Evolutionary conservation across 2,329 filamentous ascomycete species (phyloP).

Genomic region (Pezicula neosporulosa): DNA sequence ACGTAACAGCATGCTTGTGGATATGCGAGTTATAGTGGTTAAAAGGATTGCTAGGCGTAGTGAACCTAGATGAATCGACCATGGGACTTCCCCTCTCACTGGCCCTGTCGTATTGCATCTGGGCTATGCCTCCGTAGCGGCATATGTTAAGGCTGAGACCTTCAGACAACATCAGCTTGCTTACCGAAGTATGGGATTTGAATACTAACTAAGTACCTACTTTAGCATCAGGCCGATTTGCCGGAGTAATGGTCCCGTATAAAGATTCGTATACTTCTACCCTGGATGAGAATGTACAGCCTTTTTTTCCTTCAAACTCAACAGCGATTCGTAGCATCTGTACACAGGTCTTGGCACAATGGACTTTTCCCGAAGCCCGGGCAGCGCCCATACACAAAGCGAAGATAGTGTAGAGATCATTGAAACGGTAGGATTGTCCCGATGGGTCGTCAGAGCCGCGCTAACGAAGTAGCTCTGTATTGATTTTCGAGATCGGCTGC

Average conservation of each 20-base stretch:
- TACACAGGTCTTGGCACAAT: background rate
- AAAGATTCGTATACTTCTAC: background rate
- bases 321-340: background rate
- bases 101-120: background rate
- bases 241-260: background rate
- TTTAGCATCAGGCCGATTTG: background rate
- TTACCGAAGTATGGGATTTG: background rate
- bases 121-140: background rate
- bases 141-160: background rate
- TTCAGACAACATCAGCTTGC: background rate
- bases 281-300: background rate
- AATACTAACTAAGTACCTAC: background rate
- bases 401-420: conserved; percentile 1
- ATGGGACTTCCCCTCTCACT: background rate
- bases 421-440: background rate
- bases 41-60: background rate
- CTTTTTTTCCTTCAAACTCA: background rate
- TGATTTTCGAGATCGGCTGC: background rate
- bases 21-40: background rate
- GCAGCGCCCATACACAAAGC: background rate
- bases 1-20: background rate
- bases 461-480: conserved; percentile 1
- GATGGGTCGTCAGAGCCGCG: background rate
- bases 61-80: background rate
- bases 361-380: background rate